Percentiles rank a stretch among this genome's conserved stretches.
Evolutionary conservation across 257 asterid genomes (phyloP).

Genomic region (Plectranthus barbatus): DNA sequence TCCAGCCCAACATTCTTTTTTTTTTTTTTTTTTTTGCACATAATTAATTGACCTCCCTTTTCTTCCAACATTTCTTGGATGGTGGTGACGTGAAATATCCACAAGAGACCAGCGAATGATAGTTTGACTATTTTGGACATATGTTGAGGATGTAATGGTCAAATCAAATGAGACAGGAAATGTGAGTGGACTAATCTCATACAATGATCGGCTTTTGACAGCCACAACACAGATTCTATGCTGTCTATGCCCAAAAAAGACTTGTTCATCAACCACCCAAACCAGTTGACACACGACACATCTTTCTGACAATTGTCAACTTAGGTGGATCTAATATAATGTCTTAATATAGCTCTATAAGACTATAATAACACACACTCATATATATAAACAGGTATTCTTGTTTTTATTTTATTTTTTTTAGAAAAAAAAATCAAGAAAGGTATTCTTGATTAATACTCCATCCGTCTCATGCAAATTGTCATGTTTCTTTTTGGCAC

Average conservation of each 20-base stretch:
- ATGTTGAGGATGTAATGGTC: slow-evolving; percentile 15
- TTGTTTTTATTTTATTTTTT: too few species aligned
- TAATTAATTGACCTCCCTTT: slow-evolving; percentile 1
- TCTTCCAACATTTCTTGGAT: slow-evolving; percentile 6
- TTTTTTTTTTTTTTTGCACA: too few species aligned
- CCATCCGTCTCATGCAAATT: too few species aligned
- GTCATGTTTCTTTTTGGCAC: too few species aligned
- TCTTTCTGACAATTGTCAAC: slow-evolving; percentile 28
- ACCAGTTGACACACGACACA: slow-evolving; percentile 7
- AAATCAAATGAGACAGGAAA: slow-evolving; percentile 14
- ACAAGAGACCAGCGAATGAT: slow-evolving; percentile 9
- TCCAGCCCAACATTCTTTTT: not conserved
- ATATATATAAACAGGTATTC: not conserved
- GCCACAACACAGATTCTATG: slow-evolving; percentile 15
- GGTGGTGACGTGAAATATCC: not conserved
- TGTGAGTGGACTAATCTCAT: slow-evolving; percentile 19
- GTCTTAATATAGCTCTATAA: slow-evolving; percentile 18
- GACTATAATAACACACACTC: not conserved
- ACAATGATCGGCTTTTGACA: slow-evolving; percentile 18
- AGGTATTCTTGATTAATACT: too few species aligned
- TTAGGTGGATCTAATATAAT: slow-evolving; percentile 13
- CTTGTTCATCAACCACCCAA: slow-evolving; percentile 25
- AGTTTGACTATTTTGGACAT: not conserved
- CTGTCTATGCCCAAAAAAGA: slow-evolving; percentile 11
- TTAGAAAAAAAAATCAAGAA: too few species aligned